These are phyloP conservation scores for Cladophialophora psammophila DNA, from an alignment of 2,329 filamentous ascomycete genomes.

Conservation along the genomic window DNA sequence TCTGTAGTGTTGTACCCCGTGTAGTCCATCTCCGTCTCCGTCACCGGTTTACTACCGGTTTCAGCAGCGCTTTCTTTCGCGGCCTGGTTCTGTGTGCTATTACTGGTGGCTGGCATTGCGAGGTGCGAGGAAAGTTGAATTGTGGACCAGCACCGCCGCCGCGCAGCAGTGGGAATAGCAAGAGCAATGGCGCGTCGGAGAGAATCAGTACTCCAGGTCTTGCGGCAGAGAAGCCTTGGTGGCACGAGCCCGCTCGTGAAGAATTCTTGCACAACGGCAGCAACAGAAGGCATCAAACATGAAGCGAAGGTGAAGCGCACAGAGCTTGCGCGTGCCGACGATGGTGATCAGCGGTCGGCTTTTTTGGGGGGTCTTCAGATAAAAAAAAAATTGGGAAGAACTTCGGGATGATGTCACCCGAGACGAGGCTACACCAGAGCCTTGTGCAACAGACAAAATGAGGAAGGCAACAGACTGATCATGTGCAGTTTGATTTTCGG, in stretches of 20 bases:
- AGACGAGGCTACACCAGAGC: slow-evolving; percentile 3
- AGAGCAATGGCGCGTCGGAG: background rate
- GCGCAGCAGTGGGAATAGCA: background rate
- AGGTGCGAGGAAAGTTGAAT: background rate
- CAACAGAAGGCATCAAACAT: slow-evolving; percentile 26
- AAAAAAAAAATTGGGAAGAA: slow-evolving; percentile 2
- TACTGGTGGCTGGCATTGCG: background rate
- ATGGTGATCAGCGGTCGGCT: background rate
- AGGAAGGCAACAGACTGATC: background rate
- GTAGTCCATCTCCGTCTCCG: slow-evolving; percentile 57
- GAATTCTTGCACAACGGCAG: background rate
- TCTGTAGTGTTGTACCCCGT: slow-evolving; percentile 71
- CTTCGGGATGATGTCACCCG: slow-evolving; percentile 10
- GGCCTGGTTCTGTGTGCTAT: background rate
- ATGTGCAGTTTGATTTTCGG: background rate
- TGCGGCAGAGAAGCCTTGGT: background rate
- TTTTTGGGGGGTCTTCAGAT: background rate
- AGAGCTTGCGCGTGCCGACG: background rate
- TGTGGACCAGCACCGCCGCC: background rate
- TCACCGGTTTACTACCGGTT: too few species aligned
- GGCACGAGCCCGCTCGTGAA: slow-evolving; percentile 31
- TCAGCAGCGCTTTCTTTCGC: background rate
- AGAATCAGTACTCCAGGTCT: background rate
- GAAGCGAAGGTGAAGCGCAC: background rate
- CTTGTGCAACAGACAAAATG: background rate